Percentiles rank a stretch among this genome's conserved stretches.
Conservation (phyloP, 2,329 filamentous ascomycete genomes). For the Clonostachys rosea region DNA sequence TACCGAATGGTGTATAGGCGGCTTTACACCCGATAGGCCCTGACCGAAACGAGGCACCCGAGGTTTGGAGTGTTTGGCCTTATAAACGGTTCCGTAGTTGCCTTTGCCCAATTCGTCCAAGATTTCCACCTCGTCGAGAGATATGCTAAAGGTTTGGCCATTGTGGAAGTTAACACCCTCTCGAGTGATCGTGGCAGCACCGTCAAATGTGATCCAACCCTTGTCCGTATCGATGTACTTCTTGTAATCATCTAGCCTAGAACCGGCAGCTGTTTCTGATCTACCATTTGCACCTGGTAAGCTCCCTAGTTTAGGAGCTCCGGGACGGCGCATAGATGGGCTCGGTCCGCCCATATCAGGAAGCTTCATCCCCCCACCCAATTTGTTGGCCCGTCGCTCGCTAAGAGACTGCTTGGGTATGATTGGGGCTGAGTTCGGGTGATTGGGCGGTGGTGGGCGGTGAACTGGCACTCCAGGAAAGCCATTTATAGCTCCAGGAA, state of each 20-base stretch:
- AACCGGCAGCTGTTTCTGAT: constrained; percentile 31
- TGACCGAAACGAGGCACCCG: constrained; percentile 52
- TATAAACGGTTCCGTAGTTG: constrained; percentile 98
- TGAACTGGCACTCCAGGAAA: constrained; percentile 20
- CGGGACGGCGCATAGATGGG: constrained; percentile 16
- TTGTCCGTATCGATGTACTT: constrained; percentile 90
- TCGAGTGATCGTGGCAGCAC: constrained; percentile 84
- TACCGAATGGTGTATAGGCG: constrained; percentile 25
- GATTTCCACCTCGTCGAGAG: constrained; percentile 90
- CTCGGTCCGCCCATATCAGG: constrained; percentile 39
- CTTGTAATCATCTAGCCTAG: constrained; percentile 55
- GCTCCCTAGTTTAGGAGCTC: constrained; percentile 31
- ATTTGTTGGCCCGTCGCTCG: constrained; percentile 54
- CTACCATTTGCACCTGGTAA: too few relatives aligned
- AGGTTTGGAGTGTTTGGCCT: constrained; percentile 73
- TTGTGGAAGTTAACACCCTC: constrained; percentile 90
- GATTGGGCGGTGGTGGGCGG: constrained; percentile 12
- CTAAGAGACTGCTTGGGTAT: constrained; percentile 56
- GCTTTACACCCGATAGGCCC: constrained; percentile 47
- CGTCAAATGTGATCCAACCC: constrained; percentile 87
- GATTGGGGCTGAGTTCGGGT: constrained; percentile 48
- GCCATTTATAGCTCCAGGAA: constrained; percentile 30
- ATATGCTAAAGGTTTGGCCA: constrained; percentile 88
- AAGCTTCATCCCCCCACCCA: constrained; percentile 46
- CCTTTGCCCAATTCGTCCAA: constrained; percentile 93